Base-by-base conservation (phyloP, 805 yeast species). In the Starmerella sirachaensis region DNA sequence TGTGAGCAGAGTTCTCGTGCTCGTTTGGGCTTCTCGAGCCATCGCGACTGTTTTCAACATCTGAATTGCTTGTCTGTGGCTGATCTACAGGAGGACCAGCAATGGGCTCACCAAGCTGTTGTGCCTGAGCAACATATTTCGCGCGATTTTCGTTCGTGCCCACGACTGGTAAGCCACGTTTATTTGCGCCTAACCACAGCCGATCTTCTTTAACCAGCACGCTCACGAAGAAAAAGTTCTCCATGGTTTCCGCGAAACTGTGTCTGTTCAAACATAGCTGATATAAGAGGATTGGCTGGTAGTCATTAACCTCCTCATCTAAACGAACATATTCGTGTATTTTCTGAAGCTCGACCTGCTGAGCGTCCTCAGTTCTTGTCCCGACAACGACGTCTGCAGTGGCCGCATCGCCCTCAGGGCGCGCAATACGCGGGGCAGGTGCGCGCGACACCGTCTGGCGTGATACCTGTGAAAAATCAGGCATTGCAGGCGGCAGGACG, bases 211-310 rank as follows among this genome's bases (percentile, higher is more conserved):
- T 38, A n/a, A 45, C 25, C 8, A 45, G 33, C 13, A 21, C 33
- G 14, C 38, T 33, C 7, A 36, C 39, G 10, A 13, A 24, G 16
- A 43, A 43, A n/a, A 38, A 18, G 26, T 45, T 42, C 37, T 45
- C 48, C n/a, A 45, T 6, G 1, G 42, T 38, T 10, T 31, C 35
- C 16, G 32, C 38, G 20, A 38, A 42, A 29, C 42, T 42, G 19
- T 18, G 11, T 24, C 18, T 21, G 18, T 45, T 35, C 18, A 38
- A 39, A 18, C 46, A 40, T 18, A 45, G 26, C 23, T 36, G 35
- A 32, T 45, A 37, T 18, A 45, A 28, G 18, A 18, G 37, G n/a
- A 45, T 5, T 10, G 38, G 37, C 33, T 25, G 32, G 17, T 18
- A 25, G 20, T 29, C 14, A 21, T 23, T 34, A 3, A 18, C 31